Evolutionary conservation across 345 rosid species (phyloP).

Genomic region (Diplotaxis tenuifolia): DNA sequence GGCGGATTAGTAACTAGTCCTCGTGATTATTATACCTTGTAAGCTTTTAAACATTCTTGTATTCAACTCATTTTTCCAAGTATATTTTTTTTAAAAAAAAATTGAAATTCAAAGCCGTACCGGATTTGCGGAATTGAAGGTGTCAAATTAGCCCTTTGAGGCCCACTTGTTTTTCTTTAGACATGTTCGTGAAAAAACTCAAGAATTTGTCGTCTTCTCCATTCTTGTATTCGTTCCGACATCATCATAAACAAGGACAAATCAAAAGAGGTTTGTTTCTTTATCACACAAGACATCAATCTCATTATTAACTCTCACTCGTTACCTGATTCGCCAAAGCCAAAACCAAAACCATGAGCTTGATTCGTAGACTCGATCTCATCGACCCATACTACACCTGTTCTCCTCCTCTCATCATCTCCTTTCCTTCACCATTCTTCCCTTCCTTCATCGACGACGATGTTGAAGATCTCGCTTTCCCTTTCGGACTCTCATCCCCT

Average conservation of each 20-base stretch:
- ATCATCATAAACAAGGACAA: slow-evolving; percentile 2
- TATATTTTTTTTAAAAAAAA: too few relatives aligned
- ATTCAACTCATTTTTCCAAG: too few relatives aligned
- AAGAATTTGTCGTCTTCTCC: slow-evolving; percentile 32
- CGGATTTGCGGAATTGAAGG: neutral
- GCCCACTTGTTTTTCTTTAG: slow-evolving; percentile 16
- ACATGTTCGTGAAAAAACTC: slow-evolving; percentile 29
- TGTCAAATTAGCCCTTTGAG: slow-evolving; percentile 20
- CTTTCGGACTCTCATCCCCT: slow-evolving; percentile 45
- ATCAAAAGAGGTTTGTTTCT: slow-evolving; percentile 11
- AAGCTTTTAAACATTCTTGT: too few relatives aligned
- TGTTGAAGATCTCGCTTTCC: slow-evolving; percentile 25
- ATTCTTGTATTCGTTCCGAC: neutral
- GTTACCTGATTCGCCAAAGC: too few relatives aligned
- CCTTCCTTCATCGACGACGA: slow-evolving; percentile 24
- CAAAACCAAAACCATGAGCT: slow-evolving; percentile 42
- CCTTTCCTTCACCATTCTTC: too few relatives aligned
- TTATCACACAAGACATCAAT: too few relatives aligned
- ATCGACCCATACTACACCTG: slow-evolving; percentile 31
- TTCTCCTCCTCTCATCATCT: slow-evolving; percentile 30
- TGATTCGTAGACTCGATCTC: slow-evolving; percentile 25
- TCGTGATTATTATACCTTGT: too few relatives aligned
- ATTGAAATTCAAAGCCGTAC: too few relatives aligned
- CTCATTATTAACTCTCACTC: neutral
- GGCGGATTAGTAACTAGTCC: too few relatives aligned